Conservation (phyloP, 2,329 filamentous ascomycete genomes). For the Colletotrichum sansevieriae region DNA sequence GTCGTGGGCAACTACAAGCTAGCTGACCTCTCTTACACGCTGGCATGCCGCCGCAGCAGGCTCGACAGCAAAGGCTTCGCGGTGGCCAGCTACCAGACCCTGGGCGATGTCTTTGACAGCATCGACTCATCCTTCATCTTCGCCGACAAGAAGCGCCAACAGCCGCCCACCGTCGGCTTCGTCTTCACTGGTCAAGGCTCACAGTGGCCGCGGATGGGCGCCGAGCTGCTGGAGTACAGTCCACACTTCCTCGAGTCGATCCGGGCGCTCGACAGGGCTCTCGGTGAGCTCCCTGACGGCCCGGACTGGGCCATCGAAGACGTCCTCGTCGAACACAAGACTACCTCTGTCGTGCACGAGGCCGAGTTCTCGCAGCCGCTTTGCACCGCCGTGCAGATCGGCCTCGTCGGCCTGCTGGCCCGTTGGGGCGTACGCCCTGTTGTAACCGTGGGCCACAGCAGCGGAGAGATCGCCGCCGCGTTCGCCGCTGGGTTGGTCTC, state of each 20-base stretch:
- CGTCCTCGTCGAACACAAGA: background rate
- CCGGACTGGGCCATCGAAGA: conserved; percentile 5
- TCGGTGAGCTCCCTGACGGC: conserved; percentile 2
- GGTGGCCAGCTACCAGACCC: background rate
- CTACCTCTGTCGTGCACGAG: background rate
- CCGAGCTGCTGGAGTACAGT: background rate
- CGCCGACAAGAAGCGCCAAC: background rate
- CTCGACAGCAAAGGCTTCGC: background rate
- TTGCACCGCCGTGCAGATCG: background rate
- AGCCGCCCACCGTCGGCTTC: background rate
- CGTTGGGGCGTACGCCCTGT: background rate
- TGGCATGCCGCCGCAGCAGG: background rate
- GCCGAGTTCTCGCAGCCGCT: background rate
- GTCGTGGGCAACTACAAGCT: too few species aligned
- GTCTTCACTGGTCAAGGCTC: too few species aligned
- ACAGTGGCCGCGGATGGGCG: background rate
- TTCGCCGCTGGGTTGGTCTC: conserved; percentile 42
- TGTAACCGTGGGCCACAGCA: conserved; percentile 36
- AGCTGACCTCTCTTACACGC: background rate
- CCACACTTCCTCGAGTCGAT: background rate
- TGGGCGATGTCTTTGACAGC: background rate
- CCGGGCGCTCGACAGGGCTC: background rate
- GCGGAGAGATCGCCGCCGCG: conserved; percentile 57
- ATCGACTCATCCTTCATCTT: background rate
- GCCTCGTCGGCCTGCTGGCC: background rate